A percentile compares a stretch with the other conserved stretches of the same genome.
Conservation (phyloP, 2,329 filamentous ascomycete species). For the Cladosporium sp. region DNA sequence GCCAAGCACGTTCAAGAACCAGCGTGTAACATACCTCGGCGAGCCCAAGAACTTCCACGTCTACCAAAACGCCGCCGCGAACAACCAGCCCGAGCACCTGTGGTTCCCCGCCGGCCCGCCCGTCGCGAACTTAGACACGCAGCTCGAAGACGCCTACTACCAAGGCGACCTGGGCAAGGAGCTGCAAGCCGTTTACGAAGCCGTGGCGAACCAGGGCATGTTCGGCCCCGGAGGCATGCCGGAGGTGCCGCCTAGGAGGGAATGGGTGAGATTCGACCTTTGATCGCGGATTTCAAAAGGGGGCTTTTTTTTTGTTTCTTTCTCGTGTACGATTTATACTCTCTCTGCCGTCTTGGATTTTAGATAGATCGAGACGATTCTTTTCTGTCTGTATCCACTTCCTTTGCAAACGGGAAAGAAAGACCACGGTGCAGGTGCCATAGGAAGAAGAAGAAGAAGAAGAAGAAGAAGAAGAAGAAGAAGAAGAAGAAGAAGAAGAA, state of each 20-base stretch:
- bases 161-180: conserved; percentile 55
- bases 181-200: conserved; percentile 62
- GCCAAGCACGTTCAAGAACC: conserved; percentile 63
- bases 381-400: neutral
- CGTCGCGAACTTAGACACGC: conserved; percentile 55
- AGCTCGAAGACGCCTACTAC: conserved; percentile 59
- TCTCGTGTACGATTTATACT: neutral
- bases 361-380: neutral
- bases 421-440: too few relatives aligned
- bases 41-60: conserved; percentile 17
- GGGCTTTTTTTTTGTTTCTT: neutral
- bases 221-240: conserved; percentile 75
- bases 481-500: neutral
- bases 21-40: conserved; percentile 60
- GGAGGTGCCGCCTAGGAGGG: conserved; percentile 71
- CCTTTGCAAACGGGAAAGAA: too few relatives aligned
- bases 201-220: conserved; percentile 62
- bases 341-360: neutral
- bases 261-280: conserved; percentile 58
- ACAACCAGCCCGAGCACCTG: conserved; percentile 60
- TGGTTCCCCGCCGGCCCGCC: conserved; percentile 74
- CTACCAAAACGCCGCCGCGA: conserved; percentile 36
- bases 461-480: neutral
- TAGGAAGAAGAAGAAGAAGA: too few relatives aligned
- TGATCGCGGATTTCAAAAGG: neutral